Percentiles rank a stretch among this genome's conserved stretches.
Conservation (phyloP, 345 rosid species). For the Luvunga scandens region DNA sequence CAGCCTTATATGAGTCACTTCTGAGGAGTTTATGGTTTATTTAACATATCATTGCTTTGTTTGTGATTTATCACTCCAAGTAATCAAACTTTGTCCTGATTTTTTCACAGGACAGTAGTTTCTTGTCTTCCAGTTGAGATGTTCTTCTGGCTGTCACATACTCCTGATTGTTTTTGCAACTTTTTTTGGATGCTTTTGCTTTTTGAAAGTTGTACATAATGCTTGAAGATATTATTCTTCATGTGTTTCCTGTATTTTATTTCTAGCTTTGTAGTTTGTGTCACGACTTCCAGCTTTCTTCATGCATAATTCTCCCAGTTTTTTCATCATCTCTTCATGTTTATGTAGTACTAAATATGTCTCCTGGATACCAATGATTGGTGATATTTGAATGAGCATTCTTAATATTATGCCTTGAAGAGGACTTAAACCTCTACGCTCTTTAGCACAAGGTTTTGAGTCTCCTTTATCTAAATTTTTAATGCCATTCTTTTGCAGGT, state of each 20-base stretch:
- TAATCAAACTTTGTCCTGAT: background rate
- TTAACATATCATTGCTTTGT: background rate
- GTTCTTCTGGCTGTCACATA: background rate
- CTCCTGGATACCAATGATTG: no score
- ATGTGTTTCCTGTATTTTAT: background rate
- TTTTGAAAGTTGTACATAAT: background rate
- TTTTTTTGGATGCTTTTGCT: background rate
- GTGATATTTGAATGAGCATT: background rate
- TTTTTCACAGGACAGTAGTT: background rate
- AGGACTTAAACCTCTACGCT: background rate
- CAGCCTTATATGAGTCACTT: background rate
- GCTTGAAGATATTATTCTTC: no score
- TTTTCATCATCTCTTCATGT: background rate
- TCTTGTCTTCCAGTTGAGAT: background rate
- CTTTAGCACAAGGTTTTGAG: background rate
- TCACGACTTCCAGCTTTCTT: background rate
- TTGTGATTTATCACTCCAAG: background rate
- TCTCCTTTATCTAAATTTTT: no score
- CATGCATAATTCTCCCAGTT: background rate
- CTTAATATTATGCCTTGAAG: background rate
- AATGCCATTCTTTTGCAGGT: conserved; percentile 42
- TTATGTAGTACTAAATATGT: background rate
- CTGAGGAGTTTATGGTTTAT: background rate
- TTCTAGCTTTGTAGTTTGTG: background rate
- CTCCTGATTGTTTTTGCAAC: background rate